Conservation (phyloP, 306 rosid species). For the Pyrus betulifolia region DNA sequence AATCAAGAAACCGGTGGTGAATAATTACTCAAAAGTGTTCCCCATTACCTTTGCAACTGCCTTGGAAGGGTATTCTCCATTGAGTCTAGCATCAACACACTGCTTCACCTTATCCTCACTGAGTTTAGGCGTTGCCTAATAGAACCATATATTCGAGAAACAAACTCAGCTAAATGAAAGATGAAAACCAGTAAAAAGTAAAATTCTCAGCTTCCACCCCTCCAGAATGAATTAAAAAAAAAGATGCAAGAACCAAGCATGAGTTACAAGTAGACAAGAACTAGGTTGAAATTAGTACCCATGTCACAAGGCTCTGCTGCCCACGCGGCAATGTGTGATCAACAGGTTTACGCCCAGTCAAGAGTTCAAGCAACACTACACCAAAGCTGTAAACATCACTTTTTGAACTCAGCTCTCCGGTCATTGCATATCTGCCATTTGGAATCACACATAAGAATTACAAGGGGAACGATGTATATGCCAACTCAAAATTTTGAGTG, state of each 20-base stretch:
- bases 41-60: slow-evolving; percentile 72
- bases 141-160: slow-evolving; percentile 10
- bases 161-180: slow-evolving; percentile 12
- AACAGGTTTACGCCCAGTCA: slow-evolving; percentile 78
- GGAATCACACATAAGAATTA: neutral
- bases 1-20: neutral
- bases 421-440: slow-evolving; percentile 70
- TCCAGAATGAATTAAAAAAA: neutral
- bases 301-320: slow-evolving; percentile 87
- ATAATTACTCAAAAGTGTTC: neutral
- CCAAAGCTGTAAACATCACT: slow-evolving; percentile 87
- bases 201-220: neutral
- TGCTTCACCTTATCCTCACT: slow-evolving; percentile 81
- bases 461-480: neutral
- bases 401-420: slow-evolving; percentile 61
- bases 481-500: neutral
- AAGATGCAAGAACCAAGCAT: neutral
- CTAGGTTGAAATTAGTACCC: slow-evolving; percentile 42
- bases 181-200: neutral
- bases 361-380: slow-evolving; percentile 63
- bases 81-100: slow-evolving; percentile 64
- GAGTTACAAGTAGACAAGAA: slow-evolving; percentile 1
- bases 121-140: slow-evolving; percentile 75
- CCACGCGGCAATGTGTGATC: slow-evolving; percentile 81
- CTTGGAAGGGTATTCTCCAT: slow-evolving; percentile 65